Evolutionary conservation across 352 stramenopile genomes (phyloP).

Genomic region (Pythium monospermum): DNA sequence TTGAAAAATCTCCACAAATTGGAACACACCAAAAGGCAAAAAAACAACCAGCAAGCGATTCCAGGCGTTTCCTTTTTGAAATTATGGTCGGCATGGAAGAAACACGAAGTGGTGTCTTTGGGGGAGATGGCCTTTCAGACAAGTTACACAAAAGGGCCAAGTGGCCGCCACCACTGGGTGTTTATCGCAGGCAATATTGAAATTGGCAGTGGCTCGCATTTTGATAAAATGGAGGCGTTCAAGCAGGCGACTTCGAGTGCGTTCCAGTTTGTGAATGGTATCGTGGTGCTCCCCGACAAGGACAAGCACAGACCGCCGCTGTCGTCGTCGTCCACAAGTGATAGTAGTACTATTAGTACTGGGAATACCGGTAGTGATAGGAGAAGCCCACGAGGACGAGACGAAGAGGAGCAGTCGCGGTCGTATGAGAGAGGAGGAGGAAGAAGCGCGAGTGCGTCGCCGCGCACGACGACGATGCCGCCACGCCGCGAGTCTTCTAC

Average conservation of each 20-base stretch:
- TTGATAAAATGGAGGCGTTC: constrained; percentile 47
- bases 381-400: too few species aligned
- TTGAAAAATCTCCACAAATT: constrained; percentile 23
- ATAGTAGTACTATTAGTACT: too few species aligned
- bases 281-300: constrained; percentile 14
- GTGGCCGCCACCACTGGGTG: constrained; percentile 54
- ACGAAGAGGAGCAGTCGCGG: too few species aligned
- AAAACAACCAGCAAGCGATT: constrained; percentile 19
- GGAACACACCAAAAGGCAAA: too few species aligned
- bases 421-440: too few species aligned
- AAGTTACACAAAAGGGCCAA: constrained; percentile 41
- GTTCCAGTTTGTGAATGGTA: constrained; percentile 33
- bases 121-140: constrained; percentile 37
- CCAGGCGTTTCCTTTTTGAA: constrained; percentile 41
- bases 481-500: too few species aligned
- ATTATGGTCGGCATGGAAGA: constrained; percentile 54
- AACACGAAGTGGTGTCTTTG: constrained; percentile 7
- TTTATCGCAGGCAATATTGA: constrained; percentile 64
- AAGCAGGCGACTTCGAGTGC: constrained; percentile 35
- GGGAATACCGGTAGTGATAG: too few species aligned
- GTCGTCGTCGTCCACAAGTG: too few species aligned
- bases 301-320: constrained; percentile 12
- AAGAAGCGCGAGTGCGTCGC: too few species aligned
- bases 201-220: constrained; percentile 58
- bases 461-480: too few species aligned